Evolutionary conservation across 2,329 filamentous ascomycete species (phyloP), one percentile per base, ranked within the genome.

Genomic region (Fusarium austroafricanum): DNA sequence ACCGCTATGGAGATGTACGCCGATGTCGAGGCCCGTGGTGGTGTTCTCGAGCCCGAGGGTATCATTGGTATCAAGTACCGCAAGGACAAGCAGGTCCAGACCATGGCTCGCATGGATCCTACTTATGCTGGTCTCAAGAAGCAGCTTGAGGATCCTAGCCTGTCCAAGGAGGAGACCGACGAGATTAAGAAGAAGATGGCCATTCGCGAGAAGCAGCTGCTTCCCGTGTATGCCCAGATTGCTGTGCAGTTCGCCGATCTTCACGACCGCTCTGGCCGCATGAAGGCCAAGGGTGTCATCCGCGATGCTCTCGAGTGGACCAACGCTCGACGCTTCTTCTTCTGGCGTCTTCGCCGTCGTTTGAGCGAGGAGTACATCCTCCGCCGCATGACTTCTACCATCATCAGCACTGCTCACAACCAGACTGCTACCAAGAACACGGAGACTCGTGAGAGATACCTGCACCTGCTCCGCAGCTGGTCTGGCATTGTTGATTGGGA

Each of bases 1-100:
- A 89, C 92, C 45, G 91, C 89, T 76, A 99, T 99, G 96, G 96
- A 99, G 82, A 99, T 99, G 96, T 99, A 99, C 79, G 96, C 96
- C 56, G 96, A 99, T 76, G 90, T 92, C 70, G 95, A 99, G 71
- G 86, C 96, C 57, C 96, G 96, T 65, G 96, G 95, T 83, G 96
- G 96, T 90, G 94, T 99, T 46, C 88, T 99, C 67, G 96, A 99
- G 81, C 96, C 96, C 10, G 96, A 99, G 80, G 96, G 96, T 84
- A 98, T 98, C 77, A 90, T 99, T 58, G 94, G 94, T 80, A 98
- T 99, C 89, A 99, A 98, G 83, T 99, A 94, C 87, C 92, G 93
- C 79, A 95, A 93, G 80, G 95, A 99, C 76, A 96, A 95, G 84
- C 96, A 98, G 83, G 90, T 99, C 21, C 92, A 96, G 79, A 97